Evolutionary conservation across 352 stramenopile species (phyloP), one percentile per base, ranked within the genome.

Genomic region (Phytophthora palmivora): DNA sequence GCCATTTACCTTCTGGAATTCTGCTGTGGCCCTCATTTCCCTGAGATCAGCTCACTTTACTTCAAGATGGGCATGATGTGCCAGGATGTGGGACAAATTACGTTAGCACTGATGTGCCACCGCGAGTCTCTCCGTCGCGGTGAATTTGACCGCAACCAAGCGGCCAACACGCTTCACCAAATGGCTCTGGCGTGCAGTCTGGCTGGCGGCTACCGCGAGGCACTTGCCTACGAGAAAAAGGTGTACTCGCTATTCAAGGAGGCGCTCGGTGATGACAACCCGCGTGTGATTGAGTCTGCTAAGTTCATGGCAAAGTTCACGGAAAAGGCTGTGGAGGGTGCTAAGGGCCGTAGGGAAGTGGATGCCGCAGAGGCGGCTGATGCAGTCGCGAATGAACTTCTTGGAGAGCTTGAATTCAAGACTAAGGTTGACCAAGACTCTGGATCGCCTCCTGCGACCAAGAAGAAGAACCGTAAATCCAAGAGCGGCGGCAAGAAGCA

Each of bases 41-140:
- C 90, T 7, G 93, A 98, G 68, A 87, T 98, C 52, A 91, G 85
- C 39, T 87, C 86, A 45, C 78, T 94, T 4, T 77, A 98, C 70
- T 93, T 98, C 72, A 97, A 97, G 69, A 87, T 98, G 73, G 96
- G 95, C 44, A 97, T 90, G 57, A 94, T 98, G 69, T 98, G 97
- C 78, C 89, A 97, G 45, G 89, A 98, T 56, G 79, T 94, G 18
- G 87, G 83, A 4, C 89, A 97, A 43, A 82, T 95, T 39, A 82
- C 83, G 10, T 62, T 95, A 15, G 95, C 96, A 6, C 70, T 98
- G 34, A 68, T 87, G 53, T 98, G 89, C 73, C 86, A 96, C 65
- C 85, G 87, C 37, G 89, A 96, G 51, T 90, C 88, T 48, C 79
- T 97, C 42, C 87, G 90, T 43, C 87, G 89, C 44, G 87, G 91